Evolutionary conservation across 164 flowering plant genomes (phyloP).

Genomic region (Cinnamomum micranthum): DNA sequence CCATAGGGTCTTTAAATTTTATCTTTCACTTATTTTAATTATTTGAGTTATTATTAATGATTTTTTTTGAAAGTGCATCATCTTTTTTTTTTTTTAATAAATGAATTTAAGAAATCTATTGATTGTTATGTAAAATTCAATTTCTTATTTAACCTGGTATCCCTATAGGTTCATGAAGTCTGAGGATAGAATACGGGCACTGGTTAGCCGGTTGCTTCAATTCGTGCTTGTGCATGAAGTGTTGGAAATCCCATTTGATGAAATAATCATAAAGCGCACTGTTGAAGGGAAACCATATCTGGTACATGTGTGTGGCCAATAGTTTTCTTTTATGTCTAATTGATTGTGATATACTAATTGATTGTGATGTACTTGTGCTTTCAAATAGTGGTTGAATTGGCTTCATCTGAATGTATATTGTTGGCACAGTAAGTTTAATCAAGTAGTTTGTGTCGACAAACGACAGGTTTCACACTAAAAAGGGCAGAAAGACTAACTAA

Average conservation of each 20-base stretch:
- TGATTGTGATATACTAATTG: neutral
- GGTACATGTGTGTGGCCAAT: constrained; percentile 31
- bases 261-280: constrained; percentile 62
- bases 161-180: constrained; percentile 51
- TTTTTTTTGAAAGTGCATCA: too few species aligned
- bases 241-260: constrained; percentile 48
- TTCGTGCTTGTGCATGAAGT: constrained; percentile 64
- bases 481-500: neutral
- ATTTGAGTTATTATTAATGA: too few species aligned
- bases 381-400: neutral
- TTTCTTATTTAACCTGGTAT: neutral
- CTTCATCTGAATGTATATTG: neutral
- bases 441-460: neutral
- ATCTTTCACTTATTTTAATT: too few species aligned
- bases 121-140: too few species aligned
- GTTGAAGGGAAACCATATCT: constrained; percentile 73
- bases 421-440: neutral
- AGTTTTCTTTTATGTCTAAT: neutral
- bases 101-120: too few species aligned
- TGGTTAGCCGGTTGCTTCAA: constrained; percentile 81
- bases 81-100: too few species aligned
- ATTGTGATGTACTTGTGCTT: neutral
- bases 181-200: constrained; percentile 74
- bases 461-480: too few species aligned
- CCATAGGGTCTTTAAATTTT: too few species aligned